Base-by-base conservation (phyloP, 1,284 basidiomycete genomes). In the Violaceomyces palustris region DNA sequence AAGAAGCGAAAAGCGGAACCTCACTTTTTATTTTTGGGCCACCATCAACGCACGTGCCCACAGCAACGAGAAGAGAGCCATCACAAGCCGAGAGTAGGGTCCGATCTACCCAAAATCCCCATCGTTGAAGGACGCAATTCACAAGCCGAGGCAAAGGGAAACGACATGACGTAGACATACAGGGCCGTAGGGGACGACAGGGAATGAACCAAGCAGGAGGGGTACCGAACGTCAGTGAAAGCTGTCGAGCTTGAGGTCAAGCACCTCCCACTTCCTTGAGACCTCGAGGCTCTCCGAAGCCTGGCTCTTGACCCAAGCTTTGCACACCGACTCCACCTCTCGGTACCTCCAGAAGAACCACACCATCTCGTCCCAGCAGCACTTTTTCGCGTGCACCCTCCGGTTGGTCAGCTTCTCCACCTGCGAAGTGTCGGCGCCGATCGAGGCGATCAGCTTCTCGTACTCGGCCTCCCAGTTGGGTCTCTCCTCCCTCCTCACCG, bases 181-280 rank as follows among this genome's bases (percentile, higher is more conserved):
- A n/a, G n/a, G n/a, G n/a, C n/a, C n/a, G n/a, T n/a, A n/a, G n/a
- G n/a, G n/a, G n/a, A n/a, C n/a, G n/a, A n/a, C n/a, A n/a, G n/a
- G n/a, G n/a, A n/a, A n/a, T n/a, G n/a, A n/a, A n/a, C n/a, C n/a
- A n/a, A n/a, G n/a, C n/a, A n/a, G n/a, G n/a, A n/a, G n/a, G n/a
- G n/a, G n/a, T n/a, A n/a, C n/a, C n/a, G n/a, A n/a, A n/a, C n/a
- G n/a, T n/a, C n/a, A n/a, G n/a, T n/a, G n/a, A n/a, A n/a, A n/a
- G n/a, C n/a, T 54, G 39, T 59, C 54, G 44, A 59, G 47, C 48
- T 50, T 47, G 44, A 54, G 44, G 44, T 51, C 56, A 14, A 41
- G 43, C 27, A 47, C 29, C 42, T 59, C 56, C 56, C 56, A 59
- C 18, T 39, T 38, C 33, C 56, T 41, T 12, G 44, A 42, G 36